Evolutionary conservation across 768 basidiomycete species (phyloP).

Genomic region (Aureoboletus auriporus): DNA sequence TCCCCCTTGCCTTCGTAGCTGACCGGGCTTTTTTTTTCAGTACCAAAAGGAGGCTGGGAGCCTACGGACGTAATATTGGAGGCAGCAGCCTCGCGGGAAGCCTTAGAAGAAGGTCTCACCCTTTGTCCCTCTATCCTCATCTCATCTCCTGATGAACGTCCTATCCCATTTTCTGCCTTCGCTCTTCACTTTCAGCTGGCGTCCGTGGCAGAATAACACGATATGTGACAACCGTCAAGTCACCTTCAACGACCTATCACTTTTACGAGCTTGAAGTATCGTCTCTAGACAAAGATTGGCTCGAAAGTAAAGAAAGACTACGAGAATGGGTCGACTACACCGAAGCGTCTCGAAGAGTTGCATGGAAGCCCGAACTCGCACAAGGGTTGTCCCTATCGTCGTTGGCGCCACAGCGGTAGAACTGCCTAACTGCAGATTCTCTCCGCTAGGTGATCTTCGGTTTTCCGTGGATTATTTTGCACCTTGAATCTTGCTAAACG

Average conservation of each 20-base stretch:
- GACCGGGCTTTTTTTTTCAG: constrained; percentile 35
- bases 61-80: constrained; percentile 75
- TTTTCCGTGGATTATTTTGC: constrained; percentile 8
- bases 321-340: constrained; percentile 88
- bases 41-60: constrained; percentile 94
- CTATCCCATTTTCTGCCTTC: constrained; percentile 35
- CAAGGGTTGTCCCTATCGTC: constrained; percentile 72
- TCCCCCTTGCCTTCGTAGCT: constrained; percentile 1
- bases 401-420: constrained; percentile 55
- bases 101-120: constrained; percentile 95
- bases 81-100: constrained; percentile 87
- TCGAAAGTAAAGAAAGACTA: constrained; percentile 73
- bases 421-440: not conserved
- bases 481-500: constrained; percentile 10
- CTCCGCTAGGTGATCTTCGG: constrained; percentile 11
- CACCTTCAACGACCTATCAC: constrained; percentile 79
- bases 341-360: constrained; percentile 68
- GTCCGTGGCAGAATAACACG: constrained; percentile 84
- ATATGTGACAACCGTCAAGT: constrained; percentile 78
- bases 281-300: constrained; percentile 73
- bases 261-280: constrained; percentile 87
- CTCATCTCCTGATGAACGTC: constrained; percentile 64
- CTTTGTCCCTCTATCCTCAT: constrained; percentile 72
- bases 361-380: constrained; percentile 84
- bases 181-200: constrained; percentile 56